Evolutionary conservation across 1,284 basidiomycete species (phyloP).

Genomic region (Austroboletus olivaceoglutinosus): DNA sequence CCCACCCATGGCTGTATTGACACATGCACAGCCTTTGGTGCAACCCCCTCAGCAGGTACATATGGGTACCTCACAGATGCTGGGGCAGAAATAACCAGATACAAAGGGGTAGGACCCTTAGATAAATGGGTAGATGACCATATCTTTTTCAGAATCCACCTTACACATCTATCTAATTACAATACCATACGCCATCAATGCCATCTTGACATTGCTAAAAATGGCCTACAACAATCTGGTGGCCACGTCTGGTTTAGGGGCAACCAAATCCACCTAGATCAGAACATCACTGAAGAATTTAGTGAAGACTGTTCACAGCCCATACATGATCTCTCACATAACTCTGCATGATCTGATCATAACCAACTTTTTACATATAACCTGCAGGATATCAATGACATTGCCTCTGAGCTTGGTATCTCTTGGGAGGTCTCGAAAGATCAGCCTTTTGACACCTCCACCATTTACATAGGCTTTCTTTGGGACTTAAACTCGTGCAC

Average conservation of each 20-base stretch:
- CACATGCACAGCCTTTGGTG: slow-evolving; percentile 19
- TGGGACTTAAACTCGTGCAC: not conserved
- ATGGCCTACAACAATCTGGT: not conserved
- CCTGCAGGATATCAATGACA: not conserved
- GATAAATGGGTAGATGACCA: slow-evolving; percentile 8
- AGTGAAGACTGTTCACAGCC: not conserved
- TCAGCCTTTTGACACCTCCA: slow-evolving; percentile 1
- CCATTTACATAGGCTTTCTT: not conserved
- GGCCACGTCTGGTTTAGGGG: not conserved
- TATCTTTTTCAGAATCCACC: not conserved
- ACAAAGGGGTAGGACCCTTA: not conserved
- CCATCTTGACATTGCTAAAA: not conserved
- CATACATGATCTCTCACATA: not conserved
- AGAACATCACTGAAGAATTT: too few species aligned
- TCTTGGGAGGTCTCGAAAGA: slow-evolving; percentile 13
- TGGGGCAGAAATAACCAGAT: not conserved
- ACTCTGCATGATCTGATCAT: not conserved
- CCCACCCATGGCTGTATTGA: too few species aligned
- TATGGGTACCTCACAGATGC: slow-evolving; percentile 38
- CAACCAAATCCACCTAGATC: fast-evolving
- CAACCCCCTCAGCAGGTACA: slow-evolving; percentile 28
- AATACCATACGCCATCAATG: not conserved
- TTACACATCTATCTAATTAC: not conserved
- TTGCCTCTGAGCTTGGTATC: not conserved
- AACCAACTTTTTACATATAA: not conserved